phyloP scores from a whole-genome alignment of 169 alveolate genomes.

The Plasmodium billcollinsi region DNA sequence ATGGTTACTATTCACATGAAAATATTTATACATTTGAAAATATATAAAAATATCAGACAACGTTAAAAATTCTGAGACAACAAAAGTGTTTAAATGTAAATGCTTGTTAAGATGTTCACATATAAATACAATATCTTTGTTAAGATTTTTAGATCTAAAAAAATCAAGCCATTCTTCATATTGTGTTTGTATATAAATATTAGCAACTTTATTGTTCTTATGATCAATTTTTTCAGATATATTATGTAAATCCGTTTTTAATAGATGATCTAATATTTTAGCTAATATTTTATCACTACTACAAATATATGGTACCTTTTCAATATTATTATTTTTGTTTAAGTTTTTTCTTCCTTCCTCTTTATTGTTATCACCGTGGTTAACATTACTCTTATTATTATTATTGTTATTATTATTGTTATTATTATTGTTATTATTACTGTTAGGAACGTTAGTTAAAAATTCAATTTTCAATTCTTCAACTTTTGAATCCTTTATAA shows the following conservation, averaged over 20 bases:
- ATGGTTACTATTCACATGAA: conserved; percentile 6
- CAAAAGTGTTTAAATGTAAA: conserved; percentile 50
- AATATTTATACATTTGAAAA: conserved; percentile 59
- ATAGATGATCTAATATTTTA: conserved; percentile 36
- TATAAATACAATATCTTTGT: conserved; percentile 12
- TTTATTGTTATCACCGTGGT: no score
- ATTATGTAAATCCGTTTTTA: conserved; percentile 48
- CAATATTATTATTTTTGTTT: no score
- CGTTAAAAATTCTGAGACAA: conserved; percentile 31
- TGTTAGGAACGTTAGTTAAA: background rate
- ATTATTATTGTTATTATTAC: background rate
- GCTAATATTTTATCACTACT: conserved; percentile 67
- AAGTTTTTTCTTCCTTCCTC: no score
- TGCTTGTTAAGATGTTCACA: conserved; percentile 67
- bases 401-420: background rate
- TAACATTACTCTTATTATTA: background rate
- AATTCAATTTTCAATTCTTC: conserved; percentile 67
- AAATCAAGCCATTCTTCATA: conserved; percentile 76
- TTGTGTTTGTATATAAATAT: conserved; percentile 44
- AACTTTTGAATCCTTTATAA: conserved; percentile 35
- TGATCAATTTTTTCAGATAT: background rate
- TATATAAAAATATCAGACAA: conserved; percentile 59
- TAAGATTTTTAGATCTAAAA: conserved; percentile 16
- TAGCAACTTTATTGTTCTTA: conserved; percentile 15
- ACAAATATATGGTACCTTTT: background rate